These are phyloP conservation scores for Allomyces javanicus DNA, from an alignment of 192 early-diverging fungal genomes.

Conservation along the genomic window DNA sequence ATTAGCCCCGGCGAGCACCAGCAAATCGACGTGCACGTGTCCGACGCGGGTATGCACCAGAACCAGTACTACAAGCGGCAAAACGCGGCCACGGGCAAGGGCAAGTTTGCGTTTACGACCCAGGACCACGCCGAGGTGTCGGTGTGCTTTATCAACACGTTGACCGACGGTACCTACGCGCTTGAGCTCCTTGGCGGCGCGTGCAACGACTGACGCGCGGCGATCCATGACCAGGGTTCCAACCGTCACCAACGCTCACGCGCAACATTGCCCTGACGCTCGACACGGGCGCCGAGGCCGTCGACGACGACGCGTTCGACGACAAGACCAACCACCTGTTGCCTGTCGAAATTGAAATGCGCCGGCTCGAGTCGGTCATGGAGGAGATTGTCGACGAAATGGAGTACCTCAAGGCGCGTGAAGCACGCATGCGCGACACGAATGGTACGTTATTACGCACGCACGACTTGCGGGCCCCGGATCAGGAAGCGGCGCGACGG, in stretches of 20 bases:
- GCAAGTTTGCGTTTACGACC: slow-evolving; percentile 57
- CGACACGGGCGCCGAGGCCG: slow-evolving; percentile 67
- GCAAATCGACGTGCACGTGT: slow-evolving; percentile 44
- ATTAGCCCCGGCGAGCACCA: slow-evolving; percentile 53
- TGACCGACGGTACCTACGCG: slow-evolving; percentile 17
- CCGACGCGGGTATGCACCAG: slow-evolving; percentile 44
- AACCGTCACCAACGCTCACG: slow-evolving; percentile 25
- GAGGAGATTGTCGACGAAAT: slow-evolving; percentile 67
- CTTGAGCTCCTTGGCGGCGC: background rate
- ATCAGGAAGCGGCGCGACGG: no score
- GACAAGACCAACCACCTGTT: slow-evolving; percentile 55
- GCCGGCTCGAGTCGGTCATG: slow-evolving; percentile 52
- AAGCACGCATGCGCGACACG: slow-evolving; percentile 65
- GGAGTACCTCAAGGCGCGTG: slow-evolving; percentile 60
- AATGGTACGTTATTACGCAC: slow-evolving; percentile 37
- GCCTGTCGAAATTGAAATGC: slow-evolving; percentile 76
- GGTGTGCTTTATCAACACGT: slow-evolving; percentile 64
- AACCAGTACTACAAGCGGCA: slow-evolving; percentile 51
- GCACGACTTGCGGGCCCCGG: no score
- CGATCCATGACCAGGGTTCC: slow-evolving; percentile 15
- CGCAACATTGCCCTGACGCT: slow-evolving; percentile 55
- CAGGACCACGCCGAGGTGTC: slow-evolving; percentile 66
- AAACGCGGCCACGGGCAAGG: slow-evolving; percentile 34
- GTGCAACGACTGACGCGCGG: background rate
- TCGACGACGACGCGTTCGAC: slow-evolving; percentile 46